Evolutionary conservation across 2,329 filamentous ascomycete species (phyloP), one percentile per base, ranked within the genome.

Genomic region (Sclerotinia trifoliorum): DNA sequence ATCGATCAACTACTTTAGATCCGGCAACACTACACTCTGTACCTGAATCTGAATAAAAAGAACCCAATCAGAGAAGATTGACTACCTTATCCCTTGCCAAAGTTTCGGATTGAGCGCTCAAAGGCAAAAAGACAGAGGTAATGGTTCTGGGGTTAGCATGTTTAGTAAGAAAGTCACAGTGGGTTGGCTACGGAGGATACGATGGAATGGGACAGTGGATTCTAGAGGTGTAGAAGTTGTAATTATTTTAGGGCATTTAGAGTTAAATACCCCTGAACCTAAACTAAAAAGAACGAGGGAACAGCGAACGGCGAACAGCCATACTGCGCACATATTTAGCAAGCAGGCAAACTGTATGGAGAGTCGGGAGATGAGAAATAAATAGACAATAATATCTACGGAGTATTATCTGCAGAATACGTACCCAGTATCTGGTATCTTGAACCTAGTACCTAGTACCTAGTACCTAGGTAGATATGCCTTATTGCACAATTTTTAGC

Each of bases 121-220:
- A 29, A 54, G 51, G 29, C 29, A 19, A 21, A 49, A 32, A 54
- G 19, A 24, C 51, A 54, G 15, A 52, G 24, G 51, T 2, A 52
- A 52, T 19, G 24, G 51, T 32, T 54, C 51, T 54, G 51, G 51
- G 51, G 51, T 32, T 54, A 32, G 51, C 51, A 54, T 54, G 51
- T 32, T 54, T 54, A 54, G 15, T 21, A 2, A 54, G 26, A 32
- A 54, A 32, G 26, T 32, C 29, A 54, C 26, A 54, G 29, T 54
- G 51, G 26, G 17, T 32, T 48, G 26, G 17, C 11, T 48, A 48
- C 46, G 17, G 46, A 10, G 17, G 15, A 48, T 21, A 19, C 21
- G 19, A 21, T 48, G 46, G 46, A 48, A 48, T 48, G 10, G 46
- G 46, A 21, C 7, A 48, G 46, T 42, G 39, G 39, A 3, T 42